Conservation (phyloP, 2,329 filamentous ascomycete genomes). For the Aspergillus persii region DNA sequence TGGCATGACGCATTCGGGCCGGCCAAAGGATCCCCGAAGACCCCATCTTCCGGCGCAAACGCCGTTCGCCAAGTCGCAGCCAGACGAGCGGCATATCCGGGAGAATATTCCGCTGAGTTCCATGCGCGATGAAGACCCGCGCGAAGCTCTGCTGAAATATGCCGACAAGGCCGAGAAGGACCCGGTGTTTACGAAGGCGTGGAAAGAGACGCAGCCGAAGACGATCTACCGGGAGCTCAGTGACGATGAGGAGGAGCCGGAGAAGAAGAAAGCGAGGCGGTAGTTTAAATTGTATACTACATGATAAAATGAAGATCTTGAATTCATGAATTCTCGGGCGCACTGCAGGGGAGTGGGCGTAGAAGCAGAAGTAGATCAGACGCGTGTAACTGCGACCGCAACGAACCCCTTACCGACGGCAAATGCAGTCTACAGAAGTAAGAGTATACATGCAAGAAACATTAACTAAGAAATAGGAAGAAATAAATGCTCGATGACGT, state of each 20-base stretch:
- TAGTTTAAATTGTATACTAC: slow-evolving; percentile 15
- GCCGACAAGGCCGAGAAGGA: slow-evolving; percentile 90
- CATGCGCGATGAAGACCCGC: slow-evolving; percentile 94
- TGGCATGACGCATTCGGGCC: slow-evolving; percentile 75
- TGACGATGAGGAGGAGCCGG: slow-evolving; percentile 75
- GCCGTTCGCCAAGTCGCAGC: slow-evolving; percentile 85
- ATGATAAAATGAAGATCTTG: background rate
- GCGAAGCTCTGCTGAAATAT: slow-evolving; percentile 92
- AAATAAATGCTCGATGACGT: slow-evolving; percentile 16
- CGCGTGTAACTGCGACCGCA: background rate
- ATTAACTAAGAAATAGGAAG: too few relatives aligned
- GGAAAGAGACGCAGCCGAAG: slow-evolving; percentile 86
- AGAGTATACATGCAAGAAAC: background rate
- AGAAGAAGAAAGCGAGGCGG: slow-evolving; percentile 56
- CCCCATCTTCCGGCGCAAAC: slow-evolving; percentile 83
- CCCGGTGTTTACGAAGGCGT: slow-evolving; percentile 90
- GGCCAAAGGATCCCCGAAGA: slow-evolving; percentile 73
- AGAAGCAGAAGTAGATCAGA: background rate
- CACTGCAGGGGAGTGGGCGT: too few relatives aligned
- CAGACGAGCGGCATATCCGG: slow-evolving; percentile 84
- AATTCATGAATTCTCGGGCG: background rate
- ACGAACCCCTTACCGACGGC: background rate
- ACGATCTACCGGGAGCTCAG: slow-evolving; percentile 88
- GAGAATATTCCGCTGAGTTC: slow-evolving; percentile 84
- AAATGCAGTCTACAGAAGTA: background rate